A percentile compares a stretch with the other conserved stretches of the same genome.
Conservation (phyloP, 305 asterid species). For the Fraxinus xanthoxyloides region DNA sequence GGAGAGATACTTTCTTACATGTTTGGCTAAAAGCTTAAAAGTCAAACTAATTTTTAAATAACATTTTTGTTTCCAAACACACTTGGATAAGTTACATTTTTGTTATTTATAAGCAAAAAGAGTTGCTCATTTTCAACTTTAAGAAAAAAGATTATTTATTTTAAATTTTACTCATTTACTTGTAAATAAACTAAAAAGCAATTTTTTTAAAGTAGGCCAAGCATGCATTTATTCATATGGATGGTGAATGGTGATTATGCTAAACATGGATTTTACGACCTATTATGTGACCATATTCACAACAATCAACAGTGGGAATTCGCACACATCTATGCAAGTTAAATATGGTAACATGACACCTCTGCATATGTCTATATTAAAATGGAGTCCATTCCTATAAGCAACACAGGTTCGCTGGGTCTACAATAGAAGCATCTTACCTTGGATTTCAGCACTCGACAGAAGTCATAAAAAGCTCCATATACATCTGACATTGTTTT, state of each 20-base stretch:
- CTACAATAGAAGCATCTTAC: constrained; percentile 38
- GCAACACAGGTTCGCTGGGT: not conserved
- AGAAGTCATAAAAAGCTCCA: constrained; percentile 86
- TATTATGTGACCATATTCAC: not conserved
- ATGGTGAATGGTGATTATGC: not conserved
- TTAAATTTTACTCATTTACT: not conserved
- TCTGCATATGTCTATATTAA: not conserved
- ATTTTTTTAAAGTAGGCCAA: not conserved
- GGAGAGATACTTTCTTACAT: not conserved
- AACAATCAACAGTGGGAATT: not conserved
- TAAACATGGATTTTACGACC: not conserved
- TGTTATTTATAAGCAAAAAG: not conserved
- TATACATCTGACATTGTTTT: constrained; percentile 75
- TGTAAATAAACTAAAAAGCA: not conserved
- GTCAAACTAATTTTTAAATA: not conserved
- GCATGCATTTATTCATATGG: not conserved
- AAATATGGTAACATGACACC: not conserved
- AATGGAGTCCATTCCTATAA: not conserved
- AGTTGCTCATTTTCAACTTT: not conserved
- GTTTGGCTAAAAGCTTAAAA: not conserved
- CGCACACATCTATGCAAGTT: not conserved
- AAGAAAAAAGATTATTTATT: not conserved
- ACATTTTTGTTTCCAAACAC: not conserved
- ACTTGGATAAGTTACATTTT: not conserved
- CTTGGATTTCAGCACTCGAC: constrained; percentile 76